phyloP scores from a whole-genome alignment of 83 land plant species.

The Isoetes engelmannii region DNA sequence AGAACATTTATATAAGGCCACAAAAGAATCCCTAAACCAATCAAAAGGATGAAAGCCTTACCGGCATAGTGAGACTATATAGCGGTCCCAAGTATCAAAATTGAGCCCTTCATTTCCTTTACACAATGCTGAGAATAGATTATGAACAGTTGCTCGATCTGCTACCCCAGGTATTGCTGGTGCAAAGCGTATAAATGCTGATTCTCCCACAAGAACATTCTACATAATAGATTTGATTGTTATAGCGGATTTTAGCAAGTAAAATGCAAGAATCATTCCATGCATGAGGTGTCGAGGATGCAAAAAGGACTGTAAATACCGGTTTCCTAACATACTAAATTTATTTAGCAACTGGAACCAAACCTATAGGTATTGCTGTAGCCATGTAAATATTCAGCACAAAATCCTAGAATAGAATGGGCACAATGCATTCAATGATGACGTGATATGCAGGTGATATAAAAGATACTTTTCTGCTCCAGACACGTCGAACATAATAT shows the following conservation, averaged over 20 bases:
- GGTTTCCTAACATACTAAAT: too few species aligned
- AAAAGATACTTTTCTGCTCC: too few species aligned
- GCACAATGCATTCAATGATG: too few species aligned
- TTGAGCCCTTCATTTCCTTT: slow-evolving; percentile 48
- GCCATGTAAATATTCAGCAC: too few species aligned
- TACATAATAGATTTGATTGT: background rate
- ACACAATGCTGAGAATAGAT: slow-evolving; percentile 63
- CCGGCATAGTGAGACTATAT: slow-evolving; percentile 54
- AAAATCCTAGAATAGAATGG: too few species aligned
- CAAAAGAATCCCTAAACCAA: too few species aligned
- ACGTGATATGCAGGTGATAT: too few species aligned
- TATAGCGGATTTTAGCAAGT: slow-evolving; percentile 4
- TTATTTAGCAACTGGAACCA: too few species aligned
- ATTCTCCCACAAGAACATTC: slow-evolving; percentile 45
- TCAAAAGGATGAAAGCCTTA: slow-evolving; percentile 15
- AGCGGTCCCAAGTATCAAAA: slow-evolving; percentile 60
- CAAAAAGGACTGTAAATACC: too few species aligned
- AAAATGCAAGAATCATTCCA: background rate
- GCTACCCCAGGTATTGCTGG: slow-evolving; percentile 86
- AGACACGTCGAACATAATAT: too few species aligned
- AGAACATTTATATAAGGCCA: too few species aligned
- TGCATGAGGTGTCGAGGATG: background rate
- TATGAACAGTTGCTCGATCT: slow-evolving; percentile 69
- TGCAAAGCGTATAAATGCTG: slow-evolving; percentile 81
- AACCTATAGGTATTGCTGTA: too few species aligned